A percentile compares a stretch with the other conserved stretches of the same genome.
phyloP scores from a whole-genome alignment of 2,329 filamentous ascomycete genomes.

The Pseudogymnoascus sp. region DNA sequence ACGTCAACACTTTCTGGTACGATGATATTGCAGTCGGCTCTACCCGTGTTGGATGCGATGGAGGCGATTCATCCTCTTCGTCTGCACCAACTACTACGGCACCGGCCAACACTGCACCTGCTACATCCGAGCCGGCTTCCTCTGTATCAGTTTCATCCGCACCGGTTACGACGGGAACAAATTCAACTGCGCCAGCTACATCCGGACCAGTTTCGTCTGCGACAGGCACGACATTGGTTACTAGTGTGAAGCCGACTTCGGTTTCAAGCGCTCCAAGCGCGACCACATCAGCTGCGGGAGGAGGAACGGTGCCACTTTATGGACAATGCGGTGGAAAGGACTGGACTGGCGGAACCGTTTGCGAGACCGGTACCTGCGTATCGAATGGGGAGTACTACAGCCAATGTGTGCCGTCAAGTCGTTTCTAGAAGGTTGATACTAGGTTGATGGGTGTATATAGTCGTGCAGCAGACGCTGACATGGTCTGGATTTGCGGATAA shows the following conservation, averaged over 20 bases:
- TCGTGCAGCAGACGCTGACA: background rate
- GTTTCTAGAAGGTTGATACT: background rate
- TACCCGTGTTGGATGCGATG: conserved; percentile 39
- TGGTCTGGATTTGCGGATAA: background rate
- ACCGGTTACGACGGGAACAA: background rate
- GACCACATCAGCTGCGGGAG: background rate
- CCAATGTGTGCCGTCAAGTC: background rate
- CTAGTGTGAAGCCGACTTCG: background rate
- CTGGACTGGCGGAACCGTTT: background rate
- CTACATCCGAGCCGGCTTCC: conserved; percentile 1
- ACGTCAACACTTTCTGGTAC: conserved; percentile 54
- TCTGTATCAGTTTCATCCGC: background rate
- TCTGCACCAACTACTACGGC: conserved; percentile 2
- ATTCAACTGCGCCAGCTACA: background rate
- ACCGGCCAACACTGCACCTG: background rate
- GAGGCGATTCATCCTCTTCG: background rate
- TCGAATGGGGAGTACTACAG: background rate
- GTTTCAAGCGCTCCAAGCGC: background rate
- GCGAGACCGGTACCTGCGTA: background rate
- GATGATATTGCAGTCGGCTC: conserved; percentile 47
- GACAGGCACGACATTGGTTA: conserved; percentile 9
- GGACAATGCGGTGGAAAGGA: background rate
- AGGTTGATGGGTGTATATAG: background rate
- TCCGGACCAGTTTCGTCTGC: background rate
- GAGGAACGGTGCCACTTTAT: background rate